phyloP scores from a whole-genome alignment of 495 filamentous ascomycete genomes.

The Xylaria longipes region DNA sequence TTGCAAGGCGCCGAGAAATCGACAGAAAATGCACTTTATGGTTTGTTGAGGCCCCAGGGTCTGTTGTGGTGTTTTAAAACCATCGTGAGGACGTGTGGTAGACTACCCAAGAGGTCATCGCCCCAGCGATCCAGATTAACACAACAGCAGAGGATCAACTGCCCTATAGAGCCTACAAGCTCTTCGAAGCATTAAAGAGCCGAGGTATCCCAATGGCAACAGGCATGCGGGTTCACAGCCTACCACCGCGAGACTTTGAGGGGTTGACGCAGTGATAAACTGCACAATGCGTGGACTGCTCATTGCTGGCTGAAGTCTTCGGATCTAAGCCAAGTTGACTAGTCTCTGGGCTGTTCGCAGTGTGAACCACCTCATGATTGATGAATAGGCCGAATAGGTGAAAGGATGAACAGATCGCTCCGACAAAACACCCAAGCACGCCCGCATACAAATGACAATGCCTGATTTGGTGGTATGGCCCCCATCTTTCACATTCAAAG shows the following conservation, averaged over 20 bases:
- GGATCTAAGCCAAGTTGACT: conserved; percentile 27
- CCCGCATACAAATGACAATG: conserved; percentile 26
- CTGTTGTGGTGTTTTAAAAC: conserved; percentile 16
- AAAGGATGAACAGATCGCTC: conserved; percentile 5
- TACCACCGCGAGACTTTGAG: conserved; percentile 20
- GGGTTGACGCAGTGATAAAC: conserved; percentile 23
- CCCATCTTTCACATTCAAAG: conserved; percentile 14
- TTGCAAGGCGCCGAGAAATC: background rate
- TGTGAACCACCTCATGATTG: conserved; percentile 21
- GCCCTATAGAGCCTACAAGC: conserved; percentile 27
- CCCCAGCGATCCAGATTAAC: conserved; percentile 20
- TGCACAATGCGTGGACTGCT: conserved; percentile 20
- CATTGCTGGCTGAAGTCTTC: conserved; percentile 24
- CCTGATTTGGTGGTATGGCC: conserved; percentile 16
- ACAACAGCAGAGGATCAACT: conserved; percentile 21
- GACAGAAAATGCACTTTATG: conserved; percentile 7
- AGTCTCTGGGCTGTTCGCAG: conserved; percentile 24
- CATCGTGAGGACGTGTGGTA: conserved; percentile 1
- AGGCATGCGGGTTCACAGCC: conserved; percentile 21
- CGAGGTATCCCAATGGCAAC: conserved; percentile 12
- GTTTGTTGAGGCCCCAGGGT: background rate
- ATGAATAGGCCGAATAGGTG: conserved; percentile 21
- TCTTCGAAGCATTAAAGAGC: conserved; percentile 22
- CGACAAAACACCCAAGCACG: conserved; percentile 18
- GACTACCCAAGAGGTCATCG: conserved; percentile 9